Base-by-base conservation (phyloP, 2,329 filamentous ascomycete genomes). In the Talaromyces atroroseus region DNA sequence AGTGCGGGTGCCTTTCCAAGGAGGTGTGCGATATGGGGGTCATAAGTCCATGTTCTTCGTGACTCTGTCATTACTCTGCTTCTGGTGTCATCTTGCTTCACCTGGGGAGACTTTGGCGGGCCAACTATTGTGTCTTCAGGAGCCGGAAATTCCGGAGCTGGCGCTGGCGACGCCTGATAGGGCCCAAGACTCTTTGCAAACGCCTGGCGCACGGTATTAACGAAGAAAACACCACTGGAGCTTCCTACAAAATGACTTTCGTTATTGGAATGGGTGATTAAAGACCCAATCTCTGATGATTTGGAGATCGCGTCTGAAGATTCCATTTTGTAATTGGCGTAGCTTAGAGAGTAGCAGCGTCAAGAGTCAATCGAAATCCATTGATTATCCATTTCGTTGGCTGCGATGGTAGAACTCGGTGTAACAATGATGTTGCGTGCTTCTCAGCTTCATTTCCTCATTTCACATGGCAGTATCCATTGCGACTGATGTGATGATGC, bases 231-330 rank as follows among this genome's bases (percentile, higher is more conserved):
- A 3, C 79, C 79, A 42, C 75, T 79, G 12, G 77, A 77, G 61
- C 76, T 79, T 24, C 79, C 79, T 29, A 81, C 76, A 62, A 80
- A 81, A 53, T 79, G 73, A 51, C 77, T 79, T 58, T 77, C 74
- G 40, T 76, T 70, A 40, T 71, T 71, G 3, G 72, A 70, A 48
- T 74, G 69, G 20, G 74, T 71, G 26, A 69, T 74, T 52, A 76
- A 62, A 53, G 73, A 75, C 48, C 74, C 74, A 47, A 75, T 73
- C 62, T 76, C 73, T 44, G 71, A 68, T 10, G 68, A 66, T 40
- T 60, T 59, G 24, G 63, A 61, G 20, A 61, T 57, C 54, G 61
- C 62, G 55, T 68, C 65, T 12, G 64, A 62, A 18, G 63, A 63
- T 46, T 64, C 63, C 67, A 70, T 70, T 26, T n/a, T 60, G 57